phyloP scores from a whole-genome alignment of 2,329 filamentous ascomycete species.

The Colletotrichum plurivorum region DNA sequence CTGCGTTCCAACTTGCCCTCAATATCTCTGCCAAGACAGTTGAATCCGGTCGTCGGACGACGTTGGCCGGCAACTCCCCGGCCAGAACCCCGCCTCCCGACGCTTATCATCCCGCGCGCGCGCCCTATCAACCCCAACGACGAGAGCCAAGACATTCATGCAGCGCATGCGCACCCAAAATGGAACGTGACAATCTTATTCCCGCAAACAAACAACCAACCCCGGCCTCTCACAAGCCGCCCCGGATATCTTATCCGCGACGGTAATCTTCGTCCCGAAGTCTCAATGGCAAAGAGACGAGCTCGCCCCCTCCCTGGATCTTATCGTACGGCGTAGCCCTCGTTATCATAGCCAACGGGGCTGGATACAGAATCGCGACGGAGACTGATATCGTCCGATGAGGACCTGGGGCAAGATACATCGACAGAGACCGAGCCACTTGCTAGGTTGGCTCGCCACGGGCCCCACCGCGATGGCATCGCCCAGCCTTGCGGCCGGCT shows the following conservation, averaged over 20 bases:
- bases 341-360: too few species aligned
- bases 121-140: conserved; percentile 12
- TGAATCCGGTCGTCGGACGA: neutral
- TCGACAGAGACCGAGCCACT: neutral
- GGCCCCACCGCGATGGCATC: conserved; percentile 4
- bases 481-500: conserved; percentile 11
- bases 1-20: too few species aligned
- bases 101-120: conserved; percentile 29
- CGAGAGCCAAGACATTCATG: conserved; percentile 16
- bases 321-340: too few species aligned
- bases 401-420: too few species aligned
- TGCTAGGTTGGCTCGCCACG: neutral
- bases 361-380: too few species aligned
- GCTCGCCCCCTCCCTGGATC: too few species aligned
- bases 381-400: too few species aligned
- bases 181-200: conserved; percentile 22
- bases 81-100: conserved; percentile 5
- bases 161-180: conserved; percentile 4
- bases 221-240: neutral
- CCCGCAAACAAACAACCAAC: conserved; percentile 3
- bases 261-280: conserved; percentile 17
- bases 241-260: conserved; percentile 25
- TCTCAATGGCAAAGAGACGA: neutral
- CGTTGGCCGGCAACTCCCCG: neutral
- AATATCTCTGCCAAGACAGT: neutral